A percentile compares a stretch with the other conserved stretches of the same genome.
Evolutionary conservation across 2,329 filamentous ascomycete genomes (phyloP).

Genomic region (Torrubiellomyces zombiae): DNA sequence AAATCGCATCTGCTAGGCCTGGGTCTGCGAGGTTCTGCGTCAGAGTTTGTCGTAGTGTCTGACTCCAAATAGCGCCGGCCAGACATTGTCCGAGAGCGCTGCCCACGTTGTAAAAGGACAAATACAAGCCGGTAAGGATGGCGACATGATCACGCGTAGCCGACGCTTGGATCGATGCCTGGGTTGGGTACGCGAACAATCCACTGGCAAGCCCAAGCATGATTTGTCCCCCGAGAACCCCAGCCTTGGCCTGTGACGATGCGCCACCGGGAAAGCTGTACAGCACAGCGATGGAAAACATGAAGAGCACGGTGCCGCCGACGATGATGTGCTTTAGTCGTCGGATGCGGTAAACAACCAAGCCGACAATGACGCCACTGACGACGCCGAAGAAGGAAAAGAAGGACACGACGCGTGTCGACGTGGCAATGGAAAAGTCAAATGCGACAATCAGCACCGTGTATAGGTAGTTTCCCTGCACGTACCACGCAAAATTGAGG

Average conservation of each 20-base stretch:
- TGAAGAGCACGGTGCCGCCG: conserved; percentile 35
- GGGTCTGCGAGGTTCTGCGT: conserved; percentile 15
- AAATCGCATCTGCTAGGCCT: conserved; percentile 18
- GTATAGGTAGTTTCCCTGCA: conserved; percentile 43
- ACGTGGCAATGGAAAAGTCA: conserved; percentile 34
- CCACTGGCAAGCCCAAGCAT: conserved; percentile 41
- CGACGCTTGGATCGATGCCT: conserved; percentile 22
- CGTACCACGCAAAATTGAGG: conserved; percentile 35
- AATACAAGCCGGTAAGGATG: conserved; percentile 20
- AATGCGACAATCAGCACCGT: conserved; percentile 42
- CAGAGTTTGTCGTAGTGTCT: conserved; percentile 18
- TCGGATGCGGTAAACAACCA: conserved; percentile 33
- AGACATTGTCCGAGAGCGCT: conserved; percentile 23
- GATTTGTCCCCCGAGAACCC: conserved; percentile 38
- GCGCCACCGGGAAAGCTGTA: conserved; percentile 36
- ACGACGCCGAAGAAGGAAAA: conserved; percentile 38
- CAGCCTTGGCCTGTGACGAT: conserved; percentile 21
- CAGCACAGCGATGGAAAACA: conserved; percentile 37
- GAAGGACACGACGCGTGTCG: conserved; percentile 38
- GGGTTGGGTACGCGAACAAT: conserved; percentile 30
- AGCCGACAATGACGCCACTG: conserved; percentile 31
- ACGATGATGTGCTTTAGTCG: conserved; percentile 43
- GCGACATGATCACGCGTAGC: conserved; percentile 20
- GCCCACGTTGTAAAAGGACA: conserved; percentile 25
- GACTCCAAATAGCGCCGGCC: conserved; percentile 24